Evolutionary conservation across 1,284 basidiomycete species (phyloP).

Genomic region (Puccinia horiana): DNA sequence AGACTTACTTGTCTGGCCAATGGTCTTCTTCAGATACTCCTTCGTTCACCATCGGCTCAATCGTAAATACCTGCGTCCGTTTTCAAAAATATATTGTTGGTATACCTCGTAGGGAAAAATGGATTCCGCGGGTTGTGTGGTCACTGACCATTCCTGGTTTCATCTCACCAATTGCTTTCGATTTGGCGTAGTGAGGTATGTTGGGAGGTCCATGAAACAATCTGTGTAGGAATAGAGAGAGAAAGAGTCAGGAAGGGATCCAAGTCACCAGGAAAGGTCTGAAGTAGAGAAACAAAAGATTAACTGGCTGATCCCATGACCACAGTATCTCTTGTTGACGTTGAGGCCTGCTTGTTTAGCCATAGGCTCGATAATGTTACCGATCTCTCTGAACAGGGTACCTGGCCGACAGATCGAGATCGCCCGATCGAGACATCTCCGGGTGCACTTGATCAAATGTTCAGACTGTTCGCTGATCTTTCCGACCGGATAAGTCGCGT

Average conservation of each 20-base stretch:
- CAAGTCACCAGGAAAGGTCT: no score
- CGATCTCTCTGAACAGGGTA: slow-evolving; percentile 63
- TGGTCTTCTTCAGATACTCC: slow-evolving; percentile 61
- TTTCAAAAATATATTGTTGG: neutral
- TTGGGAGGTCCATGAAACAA: slow-evolving; percentile 61
- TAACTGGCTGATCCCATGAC: slow-evolving; percentile 79
- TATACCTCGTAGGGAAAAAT: neutral
- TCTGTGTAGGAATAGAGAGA: slow-evolving; percentile 58
- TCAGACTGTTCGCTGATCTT: slow-evolving; percentile 77
- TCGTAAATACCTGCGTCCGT: slow-evolving; percentile 59
- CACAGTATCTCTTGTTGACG: slow-evolving; percentile 82
- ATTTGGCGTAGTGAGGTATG: slow-evolving; percentile 61
- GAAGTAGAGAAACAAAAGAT: neutral
- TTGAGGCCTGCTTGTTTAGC: slow-evolving; percentile 76
- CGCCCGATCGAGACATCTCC: slow-evolving; percentile 77
- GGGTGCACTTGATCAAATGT: slow-evolving; percentile 77
- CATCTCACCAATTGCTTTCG: slow-evolving; percentile 61
- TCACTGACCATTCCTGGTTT: slow-evolving; percentile 51
- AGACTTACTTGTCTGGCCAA: slow-evolving; percentile 55
- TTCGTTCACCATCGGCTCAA: slow-evolving; percentile 77
- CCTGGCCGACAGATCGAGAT: slow-evolving; percentile 63
- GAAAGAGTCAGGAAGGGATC: slow-evolving; percentile 68
- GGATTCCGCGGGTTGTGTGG: no score
- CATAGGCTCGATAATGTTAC: slow-evolving; percentile 70
- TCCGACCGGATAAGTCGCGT: slow-evolving; percentile 82